Evolutionary conservation across 73 alveolate species (phyloP), one percentile per base, ranked within the genome.

Genomic region (Uronychia setigera): DNA sequence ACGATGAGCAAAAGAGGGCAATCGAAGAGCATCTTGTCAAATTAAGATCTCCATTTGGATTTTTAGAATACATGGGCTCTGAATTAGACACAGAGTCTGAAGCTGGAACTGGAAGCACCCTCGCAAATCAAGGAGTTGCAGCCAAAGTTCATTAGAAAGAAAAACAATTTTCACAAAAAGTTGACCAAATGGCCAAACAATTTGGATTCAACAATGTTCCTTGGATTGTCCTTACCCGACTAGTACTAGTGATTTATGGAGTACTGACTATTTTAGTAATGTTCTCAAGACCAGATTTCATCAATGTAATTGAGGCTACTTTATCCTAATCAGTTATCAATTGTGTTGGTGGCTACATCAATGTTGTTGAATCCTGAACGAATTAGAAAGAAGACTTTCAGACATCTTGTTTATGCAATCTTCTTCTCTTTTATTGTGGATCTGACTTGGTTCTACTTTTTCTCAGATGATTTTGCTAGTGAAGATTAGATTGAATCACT

Each of bases 21-120:
- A 76, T 90, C 1, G 92, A 92, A 80, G 79, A 86, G 46, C 81
- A 84, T 33, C 76, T 92, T n/a, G 82, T 80, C 31, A 78, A 89
- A 57, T 79, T 92, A 9, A 84, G 88, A 77, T 80, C 87, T 34
- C 97, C 97, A 29, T 92, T 92, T 59, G 97, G 95, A 11, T 83
- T 83, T 82, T 76, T 92, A 25, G 91, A 78, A 58, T 33, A 81
- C 33, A 78, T 88, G 79, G 86, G 58, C 58, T 80, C 58, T 31
- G 86, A 80, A 1, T 31, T 46, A 26, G 86, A 80, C 30, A 58
- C 35, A 13, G 79, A 33, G 0, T 26, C 32, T 25, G 46, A 34
- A 0, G 89, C 83, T 14, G 78, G 58, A 74, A 35, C 67, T 46
- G 67, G 67, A 5, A 46, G 67, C 19, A 46, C 67, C 19, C 67